Evolutionary conservation across 1,284 basidiomycete genomes (phyloP).

Genomic region (Crucibulum parvulum): DNA sequence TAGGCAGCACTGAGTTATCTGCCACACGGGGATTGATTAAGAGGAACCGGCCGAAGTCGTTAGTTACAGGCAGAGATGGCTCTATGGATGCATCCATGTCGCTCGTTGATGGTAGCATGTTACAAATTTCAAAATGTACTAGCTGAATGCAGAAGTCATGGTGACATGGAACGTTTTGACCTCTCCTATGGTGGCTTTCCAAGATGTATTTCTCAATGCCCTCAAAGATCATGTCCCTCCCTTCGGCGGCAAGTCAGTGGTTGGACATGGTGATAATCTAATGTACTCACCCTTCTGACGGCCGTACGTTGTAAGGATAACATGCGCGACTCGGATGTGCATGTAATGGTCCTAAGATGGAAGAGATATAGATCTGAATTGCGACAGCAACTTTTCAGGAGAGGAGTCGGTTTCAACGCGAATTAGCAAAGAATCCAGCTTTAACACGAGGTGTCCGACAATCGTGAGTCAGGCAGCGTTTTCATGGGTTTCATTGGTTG

Average conservation of each 20-base stretch:
- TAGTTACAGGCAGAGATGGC: background rate
- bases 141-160: slow-evolving; percentile 55
- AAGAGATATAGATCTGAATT: slow-evolving; percentile 36
- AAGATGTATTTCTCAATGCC: slow-evolving; percentile 46
- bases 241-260: slow-evolving; percentile 17
- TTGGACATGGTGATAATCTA: background rate
- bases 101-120: slow-evolving; percentile 23
- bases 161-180: slow-evolving; percentile 47
- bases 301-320: slow-evolving; percentile 40
- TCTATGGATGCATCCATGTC: slow-evolving; percentile 5
- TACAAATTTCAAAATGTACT: slow-evolving; percentile 49
- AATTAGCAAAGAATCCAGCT: no score
- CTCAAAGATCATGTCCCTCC: slow-evolving; percentile 46
- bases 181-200: slow-evolving; percentile 38
- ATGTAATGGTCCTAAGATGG: slow-evolving; percentile 52
- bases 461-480: no score
- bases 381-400: slow-evolving; percentile 34
- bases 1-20: no score
- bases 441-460: no score
- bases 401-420: slow-evolving; percentile 33
- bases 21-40: slow-evolving; percentile 41
- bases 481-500: no score
- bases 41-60: slow-evolving; percentile 37
- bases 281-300: slow-evolving; percentile 40
- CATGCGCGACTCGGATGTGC: slow-evolving; percentile 46